phyloP scores from a whole-genome alignment of 768 basidiomycete genomes.

The Calocybe indica region DNA sequence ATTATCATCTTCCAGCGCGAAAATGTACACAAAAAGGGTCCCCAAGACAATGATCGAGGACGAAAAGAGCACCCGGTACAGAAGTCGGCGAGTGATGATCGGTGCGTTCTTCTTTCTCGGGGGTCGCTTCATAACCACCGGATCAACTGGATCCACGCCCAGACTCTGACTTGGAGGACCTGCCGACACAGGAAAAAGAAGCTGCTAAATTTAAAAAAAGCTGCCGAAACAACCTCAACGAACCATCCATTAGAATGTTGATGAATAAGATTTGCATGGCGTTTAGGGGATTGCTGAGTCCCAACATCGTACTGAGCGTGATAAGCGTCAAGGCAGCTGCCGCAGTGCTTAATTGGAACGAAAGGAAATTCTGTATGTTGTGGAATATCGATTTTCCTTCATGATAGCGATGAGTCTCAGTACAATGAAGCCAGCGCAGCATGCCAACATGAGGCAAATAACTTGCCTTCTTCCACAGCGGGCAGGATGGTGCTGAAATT shows the following conservation, averaged over 20 bases:
- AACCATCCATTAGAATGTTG: conserved; percentile 98
- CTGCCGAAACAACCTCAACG: not conserved
- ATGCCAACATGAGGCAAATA: not conserved
- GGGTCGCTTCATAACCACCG: conserved; percentile 85
- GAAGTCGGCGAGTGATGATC: conserved; percentile 70
- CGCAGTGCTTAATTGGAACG: conserved; percentile 97
- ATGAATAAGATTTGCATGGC: conserved; percentile 99
- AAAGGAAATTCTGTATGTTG: conserved; percentile 97
- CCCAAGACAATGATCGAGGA: conserved; percentile 89
- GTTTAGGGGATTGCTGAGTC: conserved; percentile 88
- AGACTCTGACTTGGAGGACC: conserved; percentile 93
- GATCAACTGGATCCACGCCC: conserved; percentile 95
- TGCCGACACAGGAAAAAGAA: conserved; percentile 21
- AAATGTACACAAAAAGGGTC: conserved; percentile 81
- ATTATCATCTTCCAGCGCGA: conserved; percentile 76
- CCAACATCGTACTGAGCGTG: conserved; percentile 87
- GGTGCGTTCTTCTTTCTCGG: conserved; percentile 91
- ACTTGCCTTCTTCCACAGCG: conserved; percentile 85
- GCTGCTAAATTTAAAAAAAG: not conserved
- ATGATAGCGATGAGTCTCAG: conserved; percentile 5
- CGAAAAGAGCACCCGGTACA: conserved; percentile 85
- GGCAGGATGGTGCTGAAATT: conserved; percentile 94
- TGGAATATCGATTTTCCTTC: conserved; percentile 95
- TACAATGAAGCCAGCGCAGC: conserved; percentile 5
- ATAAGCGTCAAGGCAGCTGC: conserved; percentile 93